phyloP scores from a whole-genome alignment of 805 yeast species.

The Candida morakotiae region DNA sequence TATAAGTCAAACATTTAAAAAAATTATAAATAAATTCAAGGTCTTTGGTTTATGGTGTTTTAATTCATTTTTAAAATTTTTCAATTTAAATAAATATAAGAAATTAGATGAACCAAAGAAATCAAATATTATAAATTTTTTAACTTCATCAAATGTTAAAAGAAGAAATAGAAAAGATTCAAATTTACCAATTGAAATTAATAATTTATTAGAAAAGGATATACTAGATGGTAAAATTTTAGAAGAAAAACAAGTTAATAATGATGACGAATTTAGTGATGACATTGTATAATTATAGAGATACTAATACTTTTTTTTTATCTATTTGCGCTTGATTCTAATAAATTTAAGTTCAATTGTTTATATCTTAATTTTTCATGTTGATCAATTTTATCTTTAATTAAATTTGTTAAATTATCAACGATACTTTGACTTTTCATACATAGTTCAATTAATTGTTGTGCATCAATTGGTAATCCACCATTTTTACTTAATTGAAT shows the following conservation, averaged over 20 bases:
- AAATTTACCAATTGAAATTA: constrained; percentile 41
- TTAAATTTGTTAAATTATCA: constrained; percentile 58
- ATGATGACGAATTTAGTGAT: constrained; percentile 4
- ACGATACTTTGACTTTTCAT: constrained; percentile 63
- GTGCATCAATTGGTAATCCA: constrained; percentile 77
- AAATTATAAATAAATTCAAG: constrained; percentile 12
- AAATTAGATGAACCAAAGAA: neutral
- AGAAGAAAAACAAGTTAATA: neutral
- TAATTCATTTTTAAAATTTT: constrained; percentile 2
- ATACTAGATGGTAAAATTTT: neutral
- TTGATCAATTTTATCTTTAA: constrained; percentile 49
- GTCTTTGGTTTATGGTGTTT: neutral
- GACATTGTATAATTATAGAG: constrained; percentile 6
- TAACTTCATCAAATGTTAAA: constrained; percentile 14
- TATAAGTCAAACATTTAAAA: constrained; percentile 25
- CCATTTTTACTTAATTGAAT: constrained; percentile 91
- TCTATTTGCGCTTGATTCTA: constrained; percentile 34
- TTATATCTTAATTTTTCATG: constrained; percentile 50
- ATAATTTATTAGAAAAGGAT: constrained; percentile 11
- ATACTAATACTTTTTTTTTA: constrained; percentile 9
- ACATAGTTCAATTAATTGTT: constrained; percentile 62
- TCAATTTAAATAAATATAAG: constrained; percentile 5
- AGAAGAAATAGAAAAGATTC: constrained; percentile 52
- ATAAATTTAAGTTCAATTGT: constrained; percentile 23
- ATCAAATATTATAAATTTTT: constrained; percentile 1